Base-by-base conservation (phyloP, 2,329 filamentous ascomycete genomes). In the Mycosphaerella sp. region DNA sequence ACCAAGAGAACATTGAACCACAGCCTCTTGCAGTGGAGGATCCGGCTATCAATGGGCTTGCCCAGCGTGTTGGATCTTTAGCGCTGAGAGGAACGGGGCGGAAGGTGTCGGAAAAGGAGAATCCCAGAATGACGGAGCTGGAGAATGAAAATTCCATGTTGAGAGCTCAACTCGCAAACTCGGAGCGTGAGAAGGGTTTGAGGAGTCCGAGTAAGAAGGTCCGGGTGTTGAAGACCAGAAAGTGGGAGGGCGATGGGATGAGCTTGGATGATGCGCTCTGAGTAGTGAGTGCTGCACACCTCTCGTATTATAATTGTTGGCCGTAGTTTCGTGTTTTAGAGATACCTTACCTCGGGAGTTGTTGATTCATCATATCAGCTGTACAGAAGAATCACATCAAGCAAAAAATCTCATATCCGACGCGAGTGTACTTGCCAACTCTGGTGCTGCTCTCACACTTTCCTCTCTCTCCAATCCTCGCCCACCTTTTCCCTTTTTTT, bases 151-250 rank as follows among this genome's bases (percentile, higher is more conserved):
- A 77, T 59, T 69, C 68, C n/a, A 66, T 64, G 54, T 58, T 78
- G 53, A 68, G 64, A 55, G 67, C 68, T 44, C 71, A 63, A 59
- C 45, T 78, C 43, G 42, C 73, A 57, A 62, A 53, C 14, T 58
- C 68, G 43, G 73, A 76, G 65, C 60, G 74, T 17, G 72, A 75
- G 58, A 68, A 65, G 51, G 67, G 55, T 57, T 38, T 62, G 52
- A 62, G 72, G 58, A 76, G 73, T 64, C 75, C 74, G 31, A 70
- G 73, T 14, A 76, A 75, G 69, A 77, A 75, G 67, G 73, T 76
- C 68, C 68, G 74, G 56, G 73, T 76, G 48, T 60, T 78, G 34
- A 78, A 78, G 69, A 69, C 70, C 48, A 75, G 74, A 66, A 74
- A 70, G 66, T 78, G 74, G 74, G 70, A 73, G 47, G 66, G 67